A percentile compares a stretch with the other conserved stretches of the same genome.
phyloP scores from a whole-genome alignment of 2,329 filamentous ascomycete species.

The Aspergillus floridensis region DNA sequence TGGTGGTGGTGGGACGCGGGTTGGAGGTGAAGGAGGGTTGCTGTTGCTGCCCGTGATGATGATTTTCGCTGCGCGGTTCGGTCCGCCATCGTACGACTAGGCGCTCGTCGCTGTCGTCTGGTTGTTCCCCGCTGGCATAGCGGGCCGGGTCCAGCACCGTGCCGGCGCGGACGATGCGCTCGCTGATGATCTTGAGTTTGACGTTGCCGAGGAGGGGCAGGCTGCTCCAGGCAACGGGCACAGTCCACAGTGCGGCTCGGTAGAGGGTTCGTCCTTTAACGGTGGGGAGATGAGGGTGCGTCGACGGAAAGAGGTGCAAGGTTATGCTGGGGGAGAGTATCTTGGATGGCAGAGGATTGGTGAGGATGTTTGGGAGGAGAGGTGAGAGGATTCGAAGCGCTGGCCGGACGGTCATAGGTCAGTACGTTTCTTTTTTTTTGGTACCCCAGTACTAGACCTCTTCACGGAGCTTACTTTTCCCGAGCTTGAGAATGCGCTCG shows the following conservation, averaged over 20 bases:
- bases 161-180: slow-evolving; percentile 72
- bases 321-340: slow-evolving; percentile 62
- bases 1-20: slow-evolving; percentile 10
- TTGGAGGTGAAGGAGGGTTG: background rate
- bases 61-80: slow-evolving; percentile 37
- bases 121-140: slow-evolving; percentile 25
- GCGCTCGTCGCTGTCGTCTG: slow-evolving; percentile 60
- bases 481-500: slow-evolving; percentile 60
- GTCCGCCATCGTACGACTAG: slow-evolving; percentile 90
- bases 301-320: slow-evolving; percentile 64
- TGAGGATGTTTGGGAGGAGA: slow-evolving; percentile 59
- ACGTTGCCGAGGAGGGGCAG: slow-evolving; percentile 90
- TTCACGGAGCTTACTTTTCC: slow-evolving; percentile 51
- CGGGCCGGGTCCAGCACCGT: slow-evolving; percentile 37
- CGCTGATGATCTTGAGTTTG: slow-evolving; percentile 78
- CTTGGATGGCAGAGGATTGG: slow-evolving; percentile 59
- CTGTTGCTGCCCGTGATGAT: background rate
- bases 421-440: slow-evolving; percentile 1
- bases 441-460: background rate
- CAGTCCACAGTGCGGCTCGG: slow-evolving; percentile 90
- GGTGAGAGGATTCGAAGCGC: slow-evolving; percentile 62
- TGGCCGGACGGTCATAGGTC: slow-evolving; percentile 26
- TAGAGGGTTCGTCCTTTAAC: slow-evolving; percentile 90
- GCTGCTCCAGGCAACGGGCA: slow-evolving; percentile 91
- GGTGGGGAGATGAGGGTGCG: slow-evolving; percentile 69